These are phyloP conservation scores for Agapanthus africanus DNA, from an alignment of 106 monocot species.

Conservation along the genomic window DNA sequence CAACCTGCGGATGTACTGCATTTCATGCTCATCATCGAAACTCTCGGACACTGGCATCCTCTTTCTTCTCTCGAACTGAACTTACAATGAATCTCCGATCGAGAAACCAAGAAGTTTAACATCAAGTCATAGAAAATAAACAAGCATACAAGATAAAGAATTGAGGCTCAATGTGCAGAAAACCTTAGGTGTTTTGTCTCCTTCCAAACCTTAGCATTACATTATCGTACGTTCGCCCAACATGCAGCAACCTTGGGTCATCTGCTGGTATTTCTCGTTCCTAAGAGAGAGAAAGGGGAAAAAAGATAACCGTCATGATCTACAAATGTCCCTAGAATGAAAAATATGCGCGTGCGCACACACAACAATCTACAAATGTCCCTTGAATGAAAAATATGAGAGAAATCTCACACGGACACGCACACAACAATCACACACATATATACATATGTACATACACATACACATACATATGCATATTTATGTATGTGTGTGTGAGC, in stretches of 20 bases:
- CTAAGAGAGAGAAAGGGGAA: conserved; percentile 24
- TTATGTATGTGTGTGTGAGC: too few species aligned
- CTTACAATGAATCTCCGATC: not conserved
- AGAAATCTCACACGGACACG: not conserved
- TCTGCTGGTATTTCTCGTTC: conserved; percentile 67
- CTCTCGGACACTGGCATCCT: not conserved
- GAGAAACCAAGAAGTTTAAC: not conserved
- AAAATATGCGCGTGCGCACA: too few species aligned
- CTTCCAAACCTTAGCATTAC: conserved; percentile 36
- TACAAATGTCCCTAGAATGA: not conserved
- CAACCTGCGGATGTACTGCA: not conserved
- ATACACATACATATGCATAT: too few species aligned
- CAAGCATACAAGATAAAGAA: not conserved
- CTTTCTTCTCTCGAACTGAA: not conserved
- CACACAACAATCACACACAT: too few species aligned
- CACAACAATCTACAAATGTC: too few species aligned
- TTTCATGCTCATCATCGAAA: not conserved
- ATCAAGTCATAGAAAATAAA: not conserved
- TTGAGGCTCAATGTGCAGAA: not conserved
- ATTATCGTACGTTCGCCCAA: conserved; percentile 51
- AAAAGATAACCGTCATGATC: not conserved
- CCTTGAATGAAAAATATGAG: not conserved
- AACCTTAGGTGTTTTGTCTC: conserved; percentile 1
- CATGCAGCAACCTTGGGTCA: conserved; percentile 68
- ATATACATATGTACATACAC: too few species aligned